phyloP scores from a whole-genome alignment of 257 asterid genomes.

The Perilla frutescens region DNA sequence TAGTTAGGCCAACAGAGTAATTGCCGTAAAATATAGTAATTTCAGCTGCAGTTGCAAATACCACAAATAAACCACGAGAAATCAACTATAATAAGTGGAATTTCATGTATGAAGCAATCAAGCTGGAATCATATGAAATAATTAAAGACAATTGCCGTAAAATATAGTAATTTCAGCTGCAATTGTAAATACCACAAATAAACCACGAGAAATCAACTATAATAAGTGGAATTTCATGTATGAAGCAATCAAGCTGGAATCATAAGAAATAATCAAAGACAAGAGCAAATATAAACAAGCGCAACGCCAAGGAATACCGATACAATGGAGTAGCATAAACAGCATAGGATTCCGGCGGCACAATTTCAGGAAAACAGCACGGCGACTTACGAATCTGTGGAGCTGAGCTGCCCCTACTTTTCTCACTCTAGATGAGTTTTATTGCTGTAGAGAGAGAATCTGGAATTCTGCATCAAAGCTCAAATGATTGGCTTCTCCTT shows the following conservation, averaged over 20 bases:
- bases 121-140: constrained; percentile 12
- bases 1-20: background rate
- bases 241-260: background rate
- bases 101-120: background rate
- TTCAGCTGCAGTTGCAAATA: background rate
- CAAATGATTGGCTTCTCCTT: background rate
- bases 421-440: background rate
- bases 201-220: background rate
- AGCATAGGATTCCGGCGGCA: background rate
- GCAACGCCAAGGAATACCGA: too few relatives aligned
- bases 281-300: background rate
- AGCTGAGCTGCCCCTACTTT: background rate
- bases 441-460: background rate
- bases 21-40: background rate
- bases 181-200: background rate
- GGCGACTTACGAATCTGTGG: constrained; percentile 17
- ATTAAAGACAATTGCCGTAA: background rate
- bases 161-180: background rate
- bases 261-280: background rate
- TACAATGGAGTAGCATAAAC: background rate
- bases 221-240: background rate
- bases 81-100: background rate
- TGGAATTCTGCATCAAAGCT: background rate
- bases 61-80: background rate
- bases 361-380: background rate